Base-by-base conservation (phyloP, 139 green algal species). In the Eudorina sp. region DNA sequence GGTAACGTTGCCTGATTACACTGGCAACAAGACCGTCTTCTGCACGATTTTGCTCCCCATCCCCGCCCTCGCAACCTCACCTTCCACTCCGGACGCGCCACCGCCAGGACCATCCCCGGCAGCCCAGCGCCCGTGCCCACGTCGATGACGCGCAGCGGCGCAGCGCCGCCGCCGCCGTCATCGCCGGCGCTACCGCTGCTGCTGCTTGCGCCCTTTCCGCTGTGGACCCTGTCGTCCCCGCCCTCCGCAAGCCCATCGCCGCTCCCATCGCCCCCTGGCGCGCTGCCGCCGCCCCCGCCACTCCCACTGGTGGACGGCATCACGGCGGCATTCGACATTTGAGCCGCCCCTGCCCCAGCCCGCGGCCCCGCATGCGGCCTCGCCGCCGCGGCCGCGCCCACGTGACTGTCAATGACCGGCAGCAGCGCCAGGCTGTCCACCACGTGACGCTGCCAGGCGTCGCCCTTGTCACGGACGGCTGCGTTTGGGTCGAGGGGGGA, bases 101-200 rank as follows among this genome's bases (percentile, higher is more conserved):
- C 92, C 19, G 97, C 97, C 29, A 99, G 85, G 18, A 98, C 88
- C 77, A 98, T 92, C 14, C 97, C 97, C 11, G 97, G 97, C 55
- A 99, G 89, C 0, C 97, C 97, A 8, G 95, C 95, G 0, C 97
- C 97, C 41, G 95, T 97, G n/a, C 97, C 97, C 16, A 99, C 96
- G 76, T 99, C 97, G 31, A 99, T 92, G 3, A 99, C 18, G 9
- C 82, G 84, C 45, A 94, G 36, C 21, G 45, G 7, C 18, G 14
- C n/a, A 36, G 38, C 9, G 40, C 23, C 53, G 18, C 43, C 53
- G n/a, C 51, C 25, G 0, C 29, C 13, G 7, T 29, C 19, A 41
- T 76, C 53, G 27, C 58, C 79, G 19, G 27, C 55, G 14, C 78
- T 34, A 41, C 79, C 18, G 82, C 41, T 53, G 64, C 25, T 74